Evolutionary conservation across 768 basidiomycete species (phyloP).

Genomic region (Tylopilus cervinicoccineus): DNA sequence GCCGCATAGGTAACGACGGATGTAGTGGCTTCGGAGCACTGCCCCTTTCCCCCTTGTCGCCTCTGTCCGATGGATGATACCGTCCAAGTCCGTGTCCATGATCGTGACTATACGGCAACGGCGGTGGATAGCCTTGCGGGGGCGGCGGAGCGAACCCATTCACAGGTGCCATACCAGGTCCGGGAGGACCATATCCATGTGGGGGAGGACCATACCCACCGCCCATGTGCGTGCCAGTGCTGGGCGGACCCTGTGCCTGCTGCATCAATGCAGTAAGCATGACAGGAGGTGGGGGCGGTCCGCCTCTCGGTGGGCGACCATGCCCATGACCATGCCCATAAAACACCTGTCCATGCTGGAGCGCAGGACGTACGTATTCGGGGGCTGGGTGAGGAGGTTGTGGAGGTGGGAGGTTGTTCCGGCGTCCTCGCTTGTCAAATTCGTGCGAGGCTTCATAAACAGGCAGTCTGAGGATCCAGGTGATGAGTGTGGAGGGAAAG

Average conservation of each 20-base stretch:
- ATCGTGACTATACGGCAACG: conserved; percentile 13
- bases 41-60: conserved; percentile 13
- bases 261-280: conserved; percentile 32
- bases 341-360: conserved; percentile 26
- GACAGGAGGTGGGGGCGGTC: conserved; percentile 24
- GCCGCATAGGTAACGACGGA: conserved; percentile 19
- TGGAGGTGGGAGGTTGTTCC: conserved; percentile 34
- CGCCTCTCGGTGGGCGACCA: conserved; percentile 30
- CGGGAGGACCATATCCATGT: conserved; percentile 11
- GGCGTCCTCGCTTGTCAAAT: conserved; percentile 70
- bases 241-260: conserved; percentile 11
- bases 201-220: conserved; percentile 15
- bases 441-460: conserved; percentile 81
- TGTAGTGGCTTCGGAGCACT: conserved; percentile 9
- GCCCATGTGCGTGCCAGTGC: conserved; percentile 4
- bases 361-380: conserved; percentile 33
- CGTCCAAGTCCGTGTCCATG: conserved; percentile 13
- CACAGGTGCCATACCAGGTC: conserved; percentile 4
- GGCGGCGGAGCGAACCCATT: conserved; percentile 19
- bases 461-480: conserved; percentile 47
- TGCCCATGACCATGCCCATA: conserved; percentile 25
- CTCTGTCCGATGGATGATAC: conserved; percentile 12
- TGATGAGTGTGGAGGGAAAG: background rate
- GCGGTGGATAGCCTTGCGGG: conserved; percentile 18
- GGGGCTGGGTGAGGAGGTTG: conserved; percentile 27